Percentiles rank a stretch among this genome's conserved stretches.
These are phyloP conservation scores for Phytophthora podocarpi DNA, from an alignment of 352 stramenopile genomes.

Conservation along the genomic window DNA sequence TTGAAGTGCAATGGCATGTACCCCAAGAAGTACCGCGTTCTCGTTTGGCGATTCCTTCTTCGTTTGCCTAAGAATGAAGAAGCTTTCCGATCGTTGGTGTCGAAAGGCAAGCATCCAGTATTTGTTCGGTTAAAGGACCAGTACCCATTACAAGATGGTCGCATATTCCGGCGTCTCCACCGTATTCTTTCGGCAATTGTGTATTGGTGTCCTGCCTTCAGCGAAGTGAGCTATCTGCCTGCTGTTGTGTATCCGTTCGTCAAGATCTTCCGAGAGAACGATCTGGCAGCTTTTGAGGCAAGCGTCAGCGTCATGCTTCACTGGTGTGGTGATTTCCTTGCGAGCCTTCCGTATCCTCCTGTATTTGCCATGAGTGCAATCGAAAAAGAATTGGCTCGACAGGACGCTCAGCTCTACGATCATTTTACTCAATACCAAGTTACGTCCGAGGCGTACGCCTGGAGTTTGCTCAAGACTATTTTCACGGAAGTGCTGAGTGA, in stretches of 20 bases:
- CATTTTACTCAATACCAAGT: slow-evolving; percentile 80
- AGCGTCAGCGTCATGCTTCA: slow-evolving; percentile 86
- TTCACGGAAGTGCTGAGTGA: slow-evolving; percentile 91
- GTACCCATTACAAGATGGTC: slow-evolving; percentile 81
- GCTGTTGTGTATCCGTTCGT: slow-evolving; percentile 90
- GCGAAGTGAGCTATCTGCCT: slow-evolving; percentile 83
- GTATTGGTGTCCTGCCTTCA: slow-evolving; percentile 93
- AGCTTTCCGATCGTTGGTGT: slow-evolving; percentile 73
- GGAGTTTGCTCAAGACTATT: slow-evolving; percentile 86
- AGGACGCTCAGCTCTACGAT: slow-evolving; percentile 73
- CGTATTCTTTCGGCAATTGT: slow-evolving; percentile 84
- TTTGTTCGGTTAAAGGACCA: slow-evolving; percentile 71
- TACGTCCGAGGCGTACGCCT: slow-evolving; percentile 71
- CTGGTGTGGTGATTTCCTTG: slow-evolving; percentile 83
- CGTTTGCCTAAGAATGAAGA: slow-evolving; percentile 83
- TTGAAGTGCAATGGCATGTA: slow-evolving; percentile 79
- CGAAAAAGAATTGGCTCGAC: slow-evolving; percentile 69
- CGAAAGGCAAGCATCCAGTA: slow-evolving; percentile 78
- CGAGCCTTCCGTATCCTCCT: slow-evolving; percentile 85
- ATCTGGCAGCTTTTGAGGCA: slow-evolving; percentile 91
- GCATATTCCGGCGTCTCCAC: slow-evolving; percentile 77
- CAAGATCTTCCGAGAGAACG: slow-evolving; percentile 86
- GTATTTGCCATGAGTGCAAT: slow-evolving; percentile 68
- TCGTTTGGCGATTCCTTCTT: slow-evolving; percentile 88
- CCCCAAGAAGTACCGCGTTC: slow-evolving; percentile 80